A percentile compares a stretch with the other conserved stretches of the same genome.
phyloP scores from a whole-genome alignment of 2,329 filamentous ascomycete species.

The Apiospora marii region DNA sequence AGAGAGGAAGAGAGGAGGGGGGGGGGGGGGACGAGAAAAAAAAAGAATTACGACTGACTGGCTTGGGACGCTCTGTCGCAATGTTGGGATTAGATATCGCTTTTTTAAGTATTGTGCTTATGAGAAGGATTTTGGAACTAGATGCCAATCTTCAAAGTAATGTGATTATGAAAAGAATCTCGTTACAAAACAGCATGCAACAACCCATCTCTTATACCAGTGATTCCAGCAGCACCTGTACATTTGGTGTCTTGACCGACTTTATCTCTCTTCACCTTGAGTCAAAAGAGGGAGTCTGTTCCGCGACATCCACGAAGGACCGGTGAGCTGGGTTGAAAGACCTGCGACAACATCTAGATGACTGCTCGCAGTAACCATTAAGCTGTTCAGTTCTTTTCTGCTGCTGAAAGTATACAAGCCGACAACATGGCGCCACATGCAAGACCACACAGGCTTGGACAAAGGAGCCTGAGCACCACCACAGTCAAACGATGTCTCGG shows the following conservation, averaged over 20 bases:
- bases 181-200: background rate
- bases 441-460: background rate
- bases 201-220: background rate
- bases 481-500: background rate
- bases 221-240: background rate
- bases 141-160: background rate
- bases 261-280: background rate
- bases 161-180: background rate
- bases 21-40: no score
- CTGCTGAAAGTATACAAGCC: background rate
- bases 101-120: background rate
- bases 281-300: background rate
- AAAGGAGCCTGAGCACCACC: background rate
- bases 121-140: background rate
- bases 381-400: background rate
- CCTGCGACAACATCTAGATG: background rate
- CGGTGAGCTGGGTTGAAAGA: background rate
- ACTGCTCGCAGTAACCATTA: background rate
- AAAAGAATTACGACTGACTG: background rate
- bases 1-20: no score
- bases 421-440: background rate
- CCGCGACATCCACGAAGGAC: background rate
- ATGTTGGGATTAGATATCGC: background rate
- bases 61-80: background rate
- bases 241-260: background rate